A percentile compares a stretch with the other conserved stretches of the same genome.
phyloP scores from a whole-genome alignment of 305 asterid genomes.

The Solanum hybrid region DNA sequence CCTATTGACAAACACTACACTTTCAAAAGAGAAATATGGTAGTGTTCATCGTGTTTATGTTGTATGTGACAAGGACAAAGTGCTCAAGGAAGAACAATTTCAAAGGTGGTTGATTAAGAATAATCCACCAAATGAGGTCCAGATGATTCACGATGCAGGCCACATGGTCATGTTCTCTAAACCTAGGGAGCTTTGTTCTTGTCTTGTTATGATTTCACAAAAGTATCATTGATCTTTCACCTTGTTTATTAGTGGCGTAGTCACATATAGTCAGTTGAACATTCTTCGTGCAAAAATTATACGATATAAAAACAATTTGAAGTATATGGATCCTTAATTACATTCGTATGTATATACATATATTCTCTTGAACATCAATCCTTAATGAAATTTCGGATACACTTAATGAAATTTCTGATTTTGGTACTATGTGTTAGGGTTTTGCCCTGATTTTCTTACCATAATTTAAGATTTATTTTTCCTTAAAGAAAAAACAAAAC shows the following conservation, averaged over 20 bases:
- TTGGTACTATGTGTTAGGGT: too few species aligned
- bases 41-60: slow-evolving; percentile 26
- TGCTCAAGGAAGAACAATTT: not conserved
- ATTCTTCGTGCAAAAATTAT: too few species aligned
- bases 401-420: too few species aligned
- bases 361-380: too few species aligned
- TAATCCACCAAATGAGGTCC: slow-evolving; percentile 27
- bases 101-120: slow-evolving; percentile 30
- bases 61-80: slow-evolving; percentile 21
- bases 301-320: too few species aligned
- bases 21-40: slow-evolving; percentile 23
- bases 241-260: not conserved
- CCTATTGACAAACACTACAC: not conserved
- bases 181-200: slow-evolving; percentile 17
- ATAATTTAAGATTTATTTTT: too few species aligned
- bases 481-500: too few species aligned
- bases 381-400: too few species aligned
- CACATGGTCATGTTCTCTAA: slow-evolving; percentile 45
- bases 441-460: too few species aligned
- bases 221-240: not conserved
- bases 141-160: slow-evolving; percentile 25
- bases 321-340: too few species aligned
- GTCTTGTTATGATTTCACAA: slow-evolving; percentile 3
- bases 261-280: too few species aligned
- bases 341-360: too few species aligned